phyloP scores from a whole-genome alignment of 805 yeast species.

The Naumovozyma castellii region DNA sequence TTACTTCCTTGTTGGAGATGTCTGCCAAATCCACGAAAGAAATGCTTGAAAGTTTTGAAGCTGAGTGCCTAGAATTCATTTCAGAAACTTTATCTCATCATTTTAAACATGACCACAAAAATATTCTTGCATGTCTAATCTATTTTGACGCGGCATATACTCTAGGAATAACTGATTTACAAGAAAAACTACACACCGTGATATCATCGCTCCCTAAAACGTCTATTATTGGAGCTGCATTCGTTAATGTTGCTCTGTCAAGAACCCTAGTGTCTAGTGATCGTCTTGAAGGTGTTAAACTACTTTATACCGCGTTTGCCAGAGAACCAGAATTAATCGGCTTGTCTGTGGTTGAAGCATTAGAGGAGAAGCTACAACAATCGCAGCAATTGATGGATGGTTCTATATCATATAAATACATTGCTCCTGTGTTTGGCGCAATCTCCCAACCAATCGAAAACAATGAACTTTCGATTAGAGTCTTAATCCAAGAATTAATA shows the following conservation, averaged over 20 bases:
- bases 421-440: slow-evolving; percentile 32
- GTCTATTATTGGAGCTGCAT: slow-evolving; percentile 35
- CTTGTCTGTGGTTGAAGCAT: slow-evolving; percentile 35
- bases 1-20: slow-evolving; percentile 31
- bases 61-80: slow-evolving; percentile 23
- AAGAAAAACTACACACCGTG: slow-evolving; percentile 6
- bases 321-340: slow-evolving; percentile 35
- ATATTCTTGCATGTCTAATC: slow-evolving; percentile 18
- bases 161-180: slow-evolving; percentile 2
- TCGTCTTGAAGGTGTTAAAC: slow-evolving; percentile 29
- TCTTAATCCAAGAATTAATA: slow-evolving; percentile 35
- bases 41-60: slow-evolving; percentile 20
- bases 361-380: slow-evolving; percentile 26
- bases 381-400: no score
- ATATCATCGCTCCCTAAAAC: slow-evolving; percentile 9
- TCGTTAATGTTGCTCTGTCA: slow-evolving; percentile 42
- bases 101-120: slow-evolving; percentile 35
- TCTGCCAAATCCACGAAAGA: slow-evolving; percentile 32
- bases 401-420: slow-evolving; percentile 22
- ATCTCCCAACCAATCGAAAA: slow-evolving; percentile 29
- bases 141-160: slow-evolving; percentile 14
- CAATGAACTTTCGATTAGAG: slow-evolving; percentile 20
- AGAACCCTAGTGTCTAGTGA: slow-evolving; percentile 28
- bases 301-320: slow-evolving; percentile 29
- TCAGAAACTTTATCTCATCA: slow-evolving; percentile 29